Base-by-base conservation (phyloP, 1,284 basidiomycete genomes). In the Porogramme epimiltina region DNA sequence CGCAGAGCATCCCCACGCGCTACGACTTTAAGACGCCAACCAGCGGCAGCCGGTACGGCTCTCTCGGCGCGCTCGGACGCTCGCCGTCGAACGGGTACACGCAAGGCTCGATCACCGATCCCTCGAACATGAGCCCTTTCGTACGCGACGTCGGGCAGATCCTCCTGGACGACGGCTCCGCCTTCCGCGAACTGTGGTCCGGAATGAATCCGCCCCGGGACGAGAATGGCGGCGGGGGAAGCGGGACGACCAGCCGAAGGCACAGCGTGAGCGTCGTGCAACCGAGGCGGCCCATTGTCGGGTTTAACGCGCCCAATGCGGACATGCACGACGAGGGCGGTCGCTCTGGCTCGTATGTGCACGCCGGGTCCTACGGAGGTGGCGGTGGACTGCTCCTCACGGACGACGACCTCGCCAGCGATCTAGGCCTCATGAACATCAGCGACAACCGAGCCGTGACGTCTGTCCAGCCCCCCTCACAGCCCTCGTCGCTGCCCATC, bases 211-310 rank as follows among this genome's bases (percentile, higher is more conserved):
- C 76, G 0, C 81, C 78, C 5, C 73, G 78, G 42, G 80, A 85
- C 56, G 84, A 87, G 65, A 78, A 77, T 48, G 81, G 80, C 20
- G 75, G 74, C 10, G 80, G 76, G 16, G 80, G 80, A 1, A 91
- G 89, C 62, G 93, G 92, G 0, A 87, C 89, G 1, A 92, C 91
- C 10, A 91, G 88, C 61, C 75, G 93, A 40, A 75, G 93, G 34
- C 93, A 95, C 63, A 91, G 88, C 55, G 91, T 95, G 57, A 92
- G 89, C 52, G 84, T 94, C 53, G 89, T 93, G 16, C 89, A 87
- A 65, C 85, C 87, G 0, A 76, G 87, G 15, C 72, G 85, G 53
- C 84, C 83, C 3, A 73, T 85, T 53, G 77, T 87, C 20, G 83
- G 85, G 9, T 87, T 91, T 67, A 83, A 82, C 57, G 83, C 79